Percentiles rank a stretch among this genome's conserved stretches.
Evolutionary conservation across 129 eudicot genomes (phyloP).

Genomic region (Silybum marianum): DNA sequence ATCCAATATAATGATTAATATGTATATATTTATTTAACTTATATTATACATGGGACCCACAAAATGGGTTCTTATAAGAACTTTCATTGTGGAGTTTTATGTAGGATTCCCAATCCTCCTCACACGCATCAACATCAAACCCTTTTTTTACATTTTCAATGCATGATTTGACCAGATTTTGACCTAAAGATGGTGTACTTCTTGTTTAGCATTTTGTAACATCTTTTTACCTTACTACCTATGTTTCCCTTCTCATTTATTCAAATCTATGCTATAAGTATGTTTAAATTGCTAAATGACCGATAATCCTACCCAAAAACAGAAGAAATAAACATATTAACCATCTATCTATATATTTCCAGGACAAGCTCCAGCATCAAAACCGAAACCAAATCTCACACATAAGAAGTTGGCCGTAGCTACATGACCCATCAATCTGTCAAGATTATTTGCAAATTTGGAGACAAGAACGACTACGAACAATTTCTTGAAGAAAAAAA

Average conservation of each 20-base stretch:
- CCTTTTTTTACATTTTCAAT: neutral
- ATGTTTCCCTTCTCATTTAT: neutral
- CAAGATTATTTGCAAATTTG: neutral
- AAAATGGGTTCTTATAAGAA: too few relatives aligned
- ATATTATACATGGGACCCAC: too few relatives aligned
- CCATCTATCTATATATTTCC: conserved; percentile 10
- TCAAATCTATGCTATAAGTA: neutral
- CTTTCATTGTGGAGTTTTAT: too few relatives aligned
- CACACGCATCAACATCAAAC: neutral
- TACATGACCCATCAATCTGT: conserved; percentile 27
- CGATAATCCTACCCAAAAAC: neutral
- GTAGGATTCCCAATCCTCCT: too few relatives aligned
- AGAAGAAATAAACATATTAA: conserved; percentile 8
- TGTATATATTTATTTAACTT: too few relatives aligned
- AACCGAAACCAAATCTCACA: conserved; percentile 37
- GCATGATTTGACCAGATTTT: neutral
- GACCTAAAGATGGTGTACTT: neutral
- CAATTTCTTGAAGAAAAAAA: conserved; percentile 8
- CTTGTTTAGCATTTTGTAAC: neutral
- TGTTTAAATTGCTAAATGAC: neutral
- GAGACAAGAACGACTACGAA: neutral
- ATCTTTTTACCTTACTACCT: neutral
- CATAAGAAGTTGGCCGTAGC: conserved; percentile 36
- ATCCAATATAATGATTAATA: too few relatives aligned
- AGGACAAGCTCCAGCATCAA: conserved; percentile 39